Percentiles rank a stretch among this genome's conserved stretches.
phyloP scores from a whole-genome alignment of 2,329 filamentous ascomycete genomes.

The Aspergillus aculeatinus region DNA sequence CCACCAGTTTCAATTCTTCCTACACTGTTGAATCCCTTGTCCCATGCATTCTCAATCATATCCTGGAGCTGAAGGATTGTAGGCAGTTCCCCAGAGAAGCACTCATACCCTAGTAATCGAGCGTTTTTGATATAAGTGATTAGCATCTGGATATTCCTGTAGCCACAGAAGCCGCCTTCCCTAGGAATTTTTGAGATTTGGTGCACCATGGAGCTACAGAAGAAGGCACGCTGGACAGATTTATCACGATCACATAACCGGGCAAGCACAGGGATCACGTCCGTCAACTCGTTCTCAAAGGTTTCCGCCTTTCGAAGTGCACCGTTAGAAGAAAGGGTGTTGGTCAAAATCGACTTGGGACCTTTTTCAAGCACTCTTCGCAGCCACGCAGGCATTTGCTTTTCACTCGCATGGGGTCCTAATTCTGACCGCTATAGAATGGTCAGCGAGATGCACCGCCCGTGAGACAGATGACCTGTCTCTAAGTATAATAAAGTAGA shows the following conservation, averaged over 20 bases:
- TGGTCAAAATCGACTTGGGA: constrained; percentile 56
- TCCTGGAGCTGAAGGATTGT: constrained; percentile 82
- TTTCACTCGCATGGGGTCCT: constrained; percentile 70
- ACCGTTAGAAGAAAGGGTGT: constrained; percentile 49
- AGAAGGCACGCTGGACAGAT: constrained; percentile 67
- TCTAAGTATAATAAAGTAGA: background rate
- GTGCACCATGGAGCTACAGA: constrained; percentile 72
- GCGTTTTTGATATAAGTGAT: constrained; percentile 71
- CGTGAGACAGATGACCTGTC: background rate
- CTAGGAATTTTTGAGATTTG: constrained; percentile 79
- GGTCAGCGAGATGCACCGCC: constrained; percentile 17
- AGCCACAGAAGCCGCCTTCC: constrained; percentile 92
- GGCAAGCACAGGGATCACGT: constrained; percentile 62
- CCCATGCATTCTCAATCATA: constrained; percentile 84
- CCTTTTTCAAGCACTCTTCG: constrained; percentile 61
- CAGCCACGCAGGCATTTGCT: constrained; percentile 71
- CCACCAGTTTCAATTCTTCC: constrained; percentile 81
- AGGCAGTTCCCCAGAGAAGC: constrained; percentile 64
- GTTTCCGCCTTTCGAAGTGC: constrained; percentile 42
- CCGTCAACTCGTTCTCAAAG: constrained; percentile 50
- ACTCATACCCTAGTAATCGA: constrained; percentile 55
- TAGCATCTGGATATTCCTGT: constrained; percentile 92
- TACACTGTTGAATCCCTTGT: constrained; percentile 72
- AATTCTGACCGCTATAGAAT: constrained; percentile 57
- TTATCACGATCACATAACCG: constrained; percentile 65